A percentile compares a stretch with the other conserved stretches of the same genome.
These are phyloP conservation scores for Phytophthora megakarya DNA, from an alignment of 352 stramenopile species.

Conservation along the genomic window DNA sequence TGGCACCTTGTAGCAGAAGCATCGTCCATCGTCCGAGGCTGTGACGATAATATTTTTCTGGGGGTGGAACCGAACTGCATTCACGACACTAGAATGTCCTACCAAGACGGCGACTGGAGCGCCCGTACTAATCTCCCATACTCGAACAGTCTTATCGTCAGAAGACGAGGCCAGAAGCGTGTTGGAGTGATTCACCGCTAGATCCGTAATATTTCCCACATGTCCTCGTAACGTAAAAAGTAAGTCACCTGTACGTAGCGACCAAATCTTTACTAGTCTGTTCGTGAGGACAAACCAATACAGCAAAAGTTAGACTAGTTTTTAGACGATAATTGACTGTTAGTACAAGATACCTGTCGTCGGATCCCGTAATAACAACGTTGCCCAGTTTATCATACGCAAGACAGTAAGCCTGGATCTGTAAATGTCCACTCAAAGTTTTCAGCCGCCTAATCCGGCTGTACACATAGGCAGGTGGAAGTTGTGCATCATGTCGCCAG, in stretches of 20 bases:
- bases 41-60: conserved; percentile 89
- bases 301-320: not conserved
- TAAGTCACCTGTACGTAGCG: conserved; percentile 81
- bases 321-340: too few species aligned
- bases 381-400: conserved; percentile 95
- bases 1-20: conserved; percentile 91
- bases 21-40: conserved; percentile 91
- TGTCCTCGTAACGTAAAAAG: conserved; percentile 85
- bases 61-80: conserved; percentile 89
- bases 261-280: conserved; percentile 97
- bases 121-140: conserved; percentile 88
- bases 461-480: conserved; percentile 73
- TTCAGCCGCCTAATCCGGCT: conserved; percentile 81
- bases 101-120: conserved; percentile 85
- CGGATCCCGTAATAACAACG: conserved; percentile 96
- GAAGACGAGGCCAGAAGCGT: conserved; percentile 86
- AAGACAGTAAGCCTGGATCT: conserved; percentile 95
- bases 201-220: conserved; percentile 89
- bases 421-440: conserved; percentile 92
- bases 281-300: not conserved
- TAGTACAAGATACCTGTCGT: conserved; percentile 83
- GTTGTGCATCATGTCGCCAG: conserved; percentile 30
- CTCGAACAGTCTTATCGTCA: conserved; percentile 88
- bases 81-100: conserved; percentile 86
- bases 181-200: conserved; percentile 87